A percentile compares a stretch with the other conserved stretches of the same genome.
Conservation (phyloP, 2,329 filamentous ascomycete species). For the Phaeosphaeria sp. region DNA sequence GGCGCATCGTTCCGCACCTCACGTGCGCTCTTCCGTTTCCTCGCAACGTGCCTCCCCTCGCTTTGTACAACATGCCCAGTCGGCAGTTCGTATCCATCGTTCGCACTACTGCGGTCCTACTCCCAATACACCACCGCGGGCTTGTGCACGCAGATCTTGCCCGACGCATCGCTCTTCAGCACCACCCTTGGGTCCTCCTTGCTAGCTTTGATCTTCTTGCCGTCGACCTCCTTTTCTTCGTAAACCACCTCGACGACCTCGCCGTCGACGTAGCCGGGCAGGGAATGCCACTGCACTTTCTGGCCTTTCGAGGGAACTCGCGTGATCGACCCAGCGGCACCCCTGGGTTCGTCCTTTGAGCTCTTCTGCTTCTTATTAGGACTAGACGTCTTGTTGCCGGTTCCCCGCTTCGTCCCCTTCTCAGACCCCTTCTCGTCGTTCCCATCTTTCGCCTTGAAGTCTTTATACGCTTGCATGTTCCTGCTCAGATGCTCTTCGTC, state of each 20-base stretch:
- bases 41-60: neutral
- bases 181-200: slow-evolving; percentile 54
- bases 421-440: slow-evolving; percentile 12
- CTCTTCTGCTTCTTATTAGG: slow-evolving; percentile 49
- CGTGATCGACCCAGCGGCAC: slow-evolving; percentile 40
- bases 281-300: slow-evolving; percentile 51
- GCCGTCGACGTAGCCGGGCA: slow-evolving; percentile 50
- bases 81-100: neutral
- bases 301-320: slow-evolving; percentile 53
- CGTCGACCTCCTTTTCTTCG: slow-evolving; percentile 50
- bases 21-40: neutral
- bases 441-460: slow-evolving; percentile 33
- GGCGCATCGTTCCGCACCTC: neutral
- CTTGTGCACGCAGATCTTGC: slow-evolving; percentile 54
- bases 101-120: slow-evolving; percentile 18
- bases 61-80: neutral
- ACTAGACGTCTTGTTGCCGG: slow-evolving; percentile 19
- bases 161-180: slow-evolving; percentile 47
- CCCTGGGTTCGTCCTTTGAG: slow-evolving; percentile 25
- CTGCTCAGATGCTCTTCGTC: slow-evolving; percentile 32
- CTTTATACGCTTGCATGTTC: slow-evolving; percentile 34
- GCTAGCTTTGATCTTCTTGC: slow-evolving; percentile 51
- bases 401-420: slow-evolving; percentile 32
- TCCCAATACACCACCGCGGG: slow-evolving; percentile 54
- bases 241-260: slow-evolving; percentile 53